Conservation (phyloP, 2,329 filamentous ascomycete genomes). For the Bipolaris zeicola region DNA sequence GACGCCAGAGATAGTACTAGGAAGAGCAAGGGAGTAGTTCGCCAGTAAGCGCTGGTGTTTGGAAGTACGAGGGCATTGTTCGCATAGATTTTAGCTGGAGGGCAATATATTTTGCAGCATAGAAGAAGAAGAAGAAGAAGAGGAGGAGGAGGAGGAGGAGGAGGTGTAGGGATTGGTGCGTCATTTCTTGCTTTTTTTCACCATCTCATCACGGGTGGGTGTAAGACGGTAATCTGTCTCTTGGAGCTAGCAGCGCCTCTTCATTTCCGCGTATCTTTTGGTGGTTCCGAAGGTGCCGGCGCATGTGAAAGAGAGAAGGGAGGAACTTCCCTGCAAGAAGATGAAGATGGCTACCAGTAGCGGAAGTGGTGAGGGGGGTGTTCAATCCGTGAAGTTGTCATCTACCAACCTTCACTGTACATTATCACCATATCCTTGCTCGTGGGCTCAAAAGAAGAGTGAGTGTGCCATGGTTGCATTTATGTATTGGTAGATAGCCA, state of each 20-base stretch:
- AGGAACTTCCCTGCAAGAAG: too few relatives aligned
- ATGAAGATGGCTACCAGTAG: too few relatives aligned
- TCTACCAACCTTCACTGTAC: too few relatives aligned
- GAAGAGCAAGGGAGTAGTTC: too few relatives aligned
- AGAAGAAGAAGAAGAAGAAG: not conserved
- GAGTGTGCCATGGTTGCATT: not conserved
- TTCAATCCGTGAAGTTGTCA: too few relatives aligned
- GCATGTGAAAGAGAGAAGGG: not conserved
- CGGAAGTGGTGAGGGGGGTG: too few relatives aligned
- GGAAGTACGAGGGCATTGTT: not conserved
- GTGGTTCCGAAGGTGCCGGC: not conserved
- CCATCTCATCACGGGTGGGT: not conserved
- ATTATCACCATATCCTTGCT: too few relatives aligned
- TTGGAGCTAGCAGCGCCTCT: conserved; percentile 2
- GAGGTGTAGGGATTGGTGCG: not conserved
- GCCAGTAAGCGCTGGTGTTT: not conserved
- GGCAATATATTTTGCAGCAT: not conserved
- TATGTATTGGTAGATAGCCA: not conserved
- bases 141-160: too few relatives aligned
- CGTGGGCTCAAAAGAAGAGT: too few relatives aligned
- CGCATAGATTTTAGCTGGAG: not conserved
- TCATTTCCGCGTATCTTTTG: not conserved
- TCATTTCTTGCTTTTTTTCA: not conserved
- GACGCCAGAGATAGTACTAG: not conserved
- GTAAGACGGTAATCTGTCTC: not conserved